These are phyloP conservation scores for Domatiomyces catenatus DNA, from an alignment of 2,329 filamentous ascomycete genomes.

Conservation along the genomic window DNA sequence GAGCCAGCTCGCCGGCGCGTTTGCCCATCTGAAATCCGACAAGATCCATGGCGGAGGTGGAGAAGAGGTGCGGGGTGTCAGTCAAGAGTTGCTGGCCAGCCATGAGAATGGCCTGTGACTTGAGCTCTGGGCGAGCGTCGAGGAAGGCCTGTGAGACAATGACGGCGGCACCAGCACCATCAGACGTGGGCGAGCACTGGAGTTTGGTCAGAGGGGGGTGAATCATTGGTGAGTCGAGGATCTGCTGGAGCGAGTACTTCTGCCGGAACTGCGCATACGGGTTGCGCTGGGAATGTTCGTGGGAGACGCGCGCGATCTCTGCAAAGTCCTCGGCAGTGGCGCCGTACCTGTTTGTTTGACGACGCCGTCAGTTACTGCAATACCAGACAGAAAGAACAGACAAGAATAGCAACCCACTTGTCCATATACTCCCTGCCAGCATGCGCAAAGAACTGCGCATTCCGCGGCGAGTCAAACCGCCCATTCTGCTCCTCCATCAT, in stretches of 20 bases:
- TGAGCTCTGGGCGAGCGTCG: conserved; percentile 69
- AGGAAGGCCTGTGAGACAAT: conserved; percentile 82
- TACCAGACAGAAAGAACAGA: not conserved
- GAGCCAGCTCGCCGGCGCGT: conserved; percentile 53
- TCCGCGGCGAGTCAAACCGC: conserved; percentile 62
- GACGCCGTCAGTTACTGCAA: too few relatives aligned
- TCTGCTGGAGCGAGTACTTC: conserved; percentile 74
- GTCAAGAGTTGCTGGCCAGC: conserved; percentile 77
- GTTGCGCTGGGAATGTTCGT: conserved; percentile 77
- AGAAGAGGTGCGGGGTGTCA: conserved; percentile 65
- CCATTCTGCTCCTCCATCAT: conserved; percentile 78
- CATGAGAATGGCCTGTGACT: conserved; percentile 65
- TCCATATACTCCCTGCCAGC: conserved; percentile 90
- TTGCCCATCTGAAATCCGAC: conserved; percentile 78
- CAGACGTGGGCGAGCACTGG: conserved; percentile 92
- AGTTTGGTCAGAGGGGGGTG: conserved; percentile 83
- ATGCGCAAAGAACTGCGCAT: conserved; percentile 90
- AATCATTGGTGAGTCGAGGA: conserved; percentile 62
- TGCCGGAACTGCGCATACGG: conserved; percentile 96
- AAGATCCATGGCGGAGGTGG: conserved; percentile 65
- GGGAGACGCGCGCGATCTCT: conserved; percentile 85
- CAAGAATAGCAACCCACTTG: conserved; percentile 33
- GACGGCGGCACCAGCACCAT: conserved; percentile 77
- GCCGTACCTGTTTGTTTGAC: conserved; percentile 55
- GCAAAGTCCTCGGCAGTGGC: conserved; percentile 76